Conservation (phyloP, 169 alveolate genomes). For the Plasmodium adleri region DNA sequence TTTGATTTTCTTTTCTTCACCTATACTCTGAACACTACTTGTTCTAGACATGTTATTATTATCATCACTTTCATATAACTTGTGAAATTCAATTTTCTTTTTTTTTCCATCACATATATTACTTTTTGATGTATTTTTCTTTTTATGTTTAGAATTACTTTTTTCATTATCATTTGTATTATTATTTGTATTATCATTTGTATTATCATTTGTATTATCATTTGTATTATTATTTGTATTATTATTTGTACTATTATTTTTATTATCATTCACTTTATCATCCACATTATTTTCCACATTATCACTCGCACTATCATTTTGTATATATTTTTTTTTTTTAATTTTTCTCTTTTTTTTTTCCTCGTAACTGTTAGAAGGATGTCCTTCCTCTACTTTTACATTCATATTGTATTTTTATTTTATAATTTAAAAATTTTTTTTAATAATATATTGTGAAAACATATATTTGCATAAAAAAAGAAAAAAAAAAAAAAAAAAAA, state of each 20-base stretch:
- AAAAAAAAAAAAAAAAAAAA: no score
- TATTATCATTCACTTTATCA: not conserved
- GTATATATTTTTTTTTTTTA: not conserved
- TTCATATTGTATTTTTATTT: not conserved
- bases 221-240: not conserved
- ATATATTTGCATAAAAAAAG: no score
- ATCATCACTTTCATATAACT: slow-evolving; percentile 21
- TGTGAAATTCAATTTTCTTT: slow-evolving; percentile 11
- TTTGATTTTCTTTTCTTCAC: not conserved
- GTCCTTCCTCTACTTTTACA: not conserved
- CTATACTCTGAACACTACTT: not conserved
- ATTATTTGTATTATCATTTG: not conserved
- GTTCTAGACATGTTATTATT: not conserved
- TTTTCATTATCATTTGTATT: not conserved
- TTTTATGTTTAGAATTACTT: not conserved
- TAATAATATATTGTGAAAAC: no score
- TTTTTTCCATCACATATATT: not conserved
- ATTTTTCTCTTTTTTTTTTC: not conserved
- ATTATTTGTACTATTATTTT: not conserved
- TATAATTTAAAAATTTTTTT: not conserved
- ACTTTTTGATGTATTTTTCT: not conserved
- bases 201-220: not conserved
- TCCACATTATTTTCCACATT: not conserved
- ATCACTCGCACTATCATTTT: no score
- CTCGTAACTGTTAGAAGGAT: not conserved